phyloP scores from a whole-genome alignment of 2,329 filamentous ascomycete species.

The Dactylellina sp. region DNA sequence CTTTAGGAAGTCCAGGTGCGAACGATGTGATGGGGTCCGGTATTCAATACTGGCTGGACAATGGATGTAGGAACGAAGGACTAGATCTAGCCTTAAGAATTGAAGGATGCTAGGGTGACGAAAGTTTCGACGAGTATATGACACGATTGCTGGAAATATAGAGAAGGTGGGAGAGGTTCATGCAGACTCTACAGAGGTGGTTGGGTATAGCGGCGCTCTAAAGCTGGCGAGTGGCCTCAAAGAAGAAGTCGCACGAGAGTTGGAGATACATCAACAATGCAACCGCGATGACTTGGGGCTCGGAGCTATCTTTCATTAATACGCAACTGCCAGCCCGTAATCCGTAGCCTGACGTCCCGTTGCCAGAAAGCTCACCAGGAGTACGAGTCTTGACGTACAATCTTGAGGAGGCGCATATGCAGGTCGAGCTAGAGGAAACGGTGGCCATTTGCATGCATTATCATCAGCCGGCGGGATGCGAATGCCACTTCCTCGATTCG shows the following conservation, averaged over 20 bases:
- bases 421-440: conserved; percentile 36
- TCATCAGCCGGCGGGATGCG: conserved; percentile 45
- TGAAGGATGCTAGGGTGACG: neutral
- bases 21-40: too few species aligned
- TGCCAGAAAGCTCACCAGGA: too few species aligned
- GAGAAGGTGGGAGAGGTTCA: conserved; percentile 12
- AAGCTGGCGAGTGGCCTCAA: conserved; percentile 19
- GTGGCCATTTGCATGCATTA: conserved; percentile 46
- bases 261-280: conserved; percentile 10
- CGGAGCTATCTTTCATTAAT: conserved; percentile 2
- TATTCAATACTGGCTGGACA: too few species aligned
- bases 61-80: neutral
- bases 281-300: neutral
- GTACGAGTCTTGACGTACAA: too few species aligned
- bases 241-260: conserved; percentile 37
- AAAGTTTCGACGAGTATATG: conserved; percentile 22
- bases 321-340: conserved; percentile 22
- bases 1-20: too few species aligned
- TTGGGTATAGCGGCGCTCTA: conserved; percentile 44
- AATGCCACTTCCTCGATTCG: conserved; percentile 30
- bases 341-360: conserved; percentile 10
- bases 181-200: conserved; percentile 27
- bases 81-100: neutral
- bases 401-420: conserved; percentile 30
- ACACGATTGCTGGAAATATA: conserved; percentile 32